Evolutionary conservation across 73 alveolate genomes (phyloP), one percentile per base, ranked within the genome.

Genomic region (Durusdinium trenchii): DNA sequence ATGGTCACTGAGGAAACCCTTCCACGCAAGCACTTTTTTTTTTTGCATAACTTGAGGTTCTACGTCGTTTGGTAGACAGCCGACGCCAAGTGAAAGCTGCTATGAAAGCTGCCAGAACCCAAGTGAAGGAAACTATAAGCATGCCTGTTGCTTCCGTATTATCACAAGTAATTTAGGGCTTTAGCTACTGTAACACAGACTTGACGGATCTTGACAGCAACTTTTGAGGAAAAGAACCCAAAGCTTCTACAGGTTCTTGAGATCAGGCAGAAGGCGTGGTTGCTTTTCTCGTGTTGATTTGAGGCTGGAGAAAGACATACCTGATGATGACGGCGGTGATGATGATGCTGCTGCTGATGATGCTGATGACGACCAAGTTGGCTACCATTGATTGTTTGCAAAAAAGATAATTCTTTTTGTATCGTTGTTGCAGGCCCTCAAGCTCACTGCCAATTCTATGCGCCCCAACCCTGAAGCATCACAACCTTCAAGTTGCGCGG

Each of bases 401-500:
- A 60, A 28, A 60, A 28, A 16, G 73, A 28, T 60, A 20, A 28
- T 60, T 60, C 73, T 16, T 60, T 16, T n/a, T 14, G 82, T 67
- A 12, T n/a, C 10, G 82, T 42, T 7, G 9, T 9, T 54, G 99
- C 99, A 99, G 99, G 99, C 99, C 0, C 95, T 99, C 73, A 99
- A 99, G 99, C 99, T 99, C 64, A 99, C 99, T n/a, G 99, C 99
- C 40, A 99, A 99, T 99, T 99, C 99, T 46, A 99, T 99, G 99
- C 40, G 54, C 40, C 30, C 26, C 38, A n/a, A n/a, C n/a, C n/a
- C n/a, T n/a, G n/a, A n/a, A n/a, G n/a, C n/a, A n/a, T n/a, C n/a
- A n/a, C n/a, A n/a, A n/a, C n/a, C n/a, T n/a, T n/a, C n/a, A n/a
- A n/a, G n/a, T n/a, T 60, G 30, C 73, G 18, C 30, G 73, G 18